A percentile compares a stretch with the other conserved stretches of the same genome.
phyloP scores from a whole-genome alignment of 148 eudicot species.

The Rhododendron henanense region DNA sequence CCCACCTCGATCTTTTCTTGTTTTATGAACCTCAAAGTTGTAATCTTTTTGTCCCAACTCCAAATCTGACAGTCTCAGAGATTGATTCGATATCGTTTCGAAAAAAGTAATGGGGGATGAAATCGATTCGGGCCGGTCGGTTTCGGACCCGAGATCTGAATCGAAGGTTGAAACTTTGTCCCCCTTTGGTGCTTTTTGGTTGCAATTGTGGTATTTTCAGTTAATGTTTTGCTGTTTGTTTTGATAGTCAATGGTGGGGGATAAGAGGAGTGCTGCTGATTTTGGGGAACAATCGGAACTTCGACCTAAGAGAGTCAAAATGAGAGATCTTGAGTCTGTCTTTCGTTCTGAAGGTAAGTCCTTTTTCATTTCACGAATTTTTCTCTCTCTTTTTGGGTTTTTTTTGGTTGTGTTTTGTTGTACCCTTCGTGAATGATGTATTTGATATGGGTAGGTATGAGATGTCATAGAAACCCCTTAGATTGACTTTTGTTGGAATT shows the following conservation, averaged over 20 bases:
- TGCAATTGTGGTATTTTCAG: neutral
- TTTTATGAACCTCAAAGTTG: neutral
- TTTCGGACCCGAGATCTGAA: slow-evolving; percentile 23
- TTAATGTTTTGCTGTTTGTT: neutral
- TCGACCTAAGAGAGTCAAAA: slow-evolving; percentile 43
- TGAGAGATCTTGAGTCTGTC: slow-evolving; percentile 53
- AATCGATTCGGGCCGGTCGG: neutral
- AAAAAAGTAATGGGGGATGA: slow-evolving; percentile 23
- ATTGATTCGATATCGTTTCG: neutral
- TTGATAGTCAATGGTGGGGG: slow-evolving; percentile 33
- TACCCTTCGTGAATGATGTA: neutral
- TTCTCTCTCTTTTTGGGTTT: too few species aligned
- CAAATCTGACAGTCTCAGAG: neutral
- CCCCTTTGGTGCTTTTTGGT: slow-evolving; percentile 3
- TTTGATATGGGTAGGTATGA: neutral
- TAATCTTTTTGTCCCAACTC: slow-evolving; percentile 6
- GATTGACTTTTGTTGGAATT: neutral
- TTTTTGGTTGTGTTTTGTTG: neutral
- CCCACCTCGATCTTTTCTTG: neutral
- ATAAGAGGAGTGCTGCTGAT: slow-evolving; percentile 41
- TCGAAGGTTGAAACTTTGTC: slow-evolving; percentile 34
- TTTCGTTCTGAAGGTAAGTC: slow-evolving; percentile 50
- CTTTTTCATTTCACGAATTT: neutral
- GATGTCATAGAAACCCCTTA: neutral
- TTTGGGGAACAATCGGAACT: slow-evolving; percentile 42